Evolutionary conservation across 2,329 filamentous ascomycete species (phyloP), one percentile per base, ranked within the genome.

Genomic region (Pyrenophora seminiperda): DNA sequence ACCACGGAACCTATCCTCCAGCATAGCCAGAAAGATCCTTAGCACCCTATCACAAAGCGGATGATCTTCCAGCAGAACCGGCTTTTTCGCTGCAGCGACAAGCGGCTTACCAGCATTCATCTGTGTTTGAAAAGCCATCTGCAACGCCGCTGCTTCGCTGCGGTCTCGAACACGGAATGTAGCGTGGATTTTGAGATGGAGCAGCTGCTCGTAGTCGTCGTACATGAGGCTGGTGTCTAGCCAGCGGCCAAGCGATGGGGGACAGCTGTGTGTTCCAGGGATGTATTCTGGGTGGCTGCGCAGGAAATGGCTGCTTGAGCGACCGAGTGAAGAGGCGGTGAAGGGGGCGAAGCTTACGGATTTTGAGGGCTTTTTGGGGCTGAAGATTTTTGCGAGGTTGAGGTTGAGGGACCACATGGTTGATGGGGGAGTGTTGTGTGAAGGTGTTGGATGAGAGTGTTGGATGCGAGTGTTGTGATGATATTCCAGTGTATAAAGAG

Each of bases 331-430:
- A 17, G 27, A 49, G 7, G 7, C 29, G 3, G 30, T 45, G 1
- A 33, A 17, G 1, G 22, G 30, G n/a, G 19, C 20, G 19, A 50
- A 36, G 2, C 3, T 32, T 13, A 46, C 27, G 4, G 29, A 32
- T 17, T 31, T 14, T 17, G 20, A 29, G 30, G 22, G 3, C 44
- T 62, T 3, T 50, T 41, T 6, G 54, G 46, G 11, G 42, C 5
- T 10, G 3, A 27, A 27, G 7, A 3, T 9, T 7, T 5, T 27
- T 9, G 22, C 22, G 3, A 10, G 5, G 7, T 7, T 7, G 3
- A 27, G 7, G 5, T 27, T 27, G 3, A 5, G 7, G 4, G 22
- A 7, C 22, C 22, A 27, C 22, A 27, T 27, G 7, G 22, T 27
- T 7, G 7, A 27, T n/a, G n/a, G n/a, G n/a, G n/a, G n/a, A n/a